Percentiles rank a stretch among this genome's conserved stretches.
Conservation (phyloP, 768 basidiomycete species). For the Daedaleopsis nitida region DNA sequence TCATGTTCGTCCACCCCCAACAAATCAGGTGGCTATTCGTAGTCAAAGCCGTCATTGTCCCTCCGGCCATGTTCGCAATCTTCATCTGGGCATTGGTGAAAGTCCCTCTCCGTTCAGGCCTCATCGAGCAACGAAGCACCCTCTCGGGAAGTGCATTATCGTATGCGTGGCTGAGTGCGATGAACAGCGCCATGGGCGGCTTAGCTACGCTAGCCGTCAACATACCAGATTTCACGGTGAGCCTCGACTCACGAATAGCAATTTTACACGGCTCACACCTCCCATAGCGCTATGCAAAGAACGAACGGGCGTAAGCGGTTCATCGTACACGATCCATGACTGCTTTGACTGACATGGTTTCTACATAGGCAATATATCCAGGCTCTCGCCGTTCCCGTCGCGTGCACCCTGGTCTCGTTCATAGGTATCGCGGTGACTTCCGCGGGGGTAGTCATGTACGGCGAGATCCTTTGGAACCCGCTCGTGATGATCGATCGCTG, state of each 20-base stretch:
- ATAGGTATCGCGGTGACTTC: conserved; percentile 83
- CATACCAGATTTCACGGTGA: conserved; percentile 79
- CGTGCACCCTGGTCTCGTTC: conserved; percentile 77
- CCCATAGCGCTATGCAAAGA: conserved; percentile 78
- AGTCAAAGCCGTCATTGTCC: conserved; percentile 53
- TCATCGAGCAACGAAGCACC: conserved; percentile 53
- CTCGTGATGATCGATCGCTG: conserved; percentile 73
- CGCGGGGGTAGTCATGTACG: conserved; percentile 73
- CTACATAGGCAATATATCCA: conserved; percentile 67
- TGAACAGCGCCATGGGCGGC: conserved; percentile 78
- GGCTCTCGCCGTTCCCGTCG: conserved; percentile 71
- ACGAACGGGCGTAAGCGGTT: conserved; percentile 55
- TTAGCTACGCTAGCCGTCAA: conserved; percentile 76
- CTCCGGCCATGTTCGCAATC: conserved; percentile 53
- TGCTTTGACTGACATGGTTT: too few species aligned
- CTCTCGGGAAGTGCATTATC: conserved; percentile 54
- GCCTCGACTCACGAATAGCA: too few species aligned
- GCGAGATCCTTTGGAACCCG: conserved; percentile 70
- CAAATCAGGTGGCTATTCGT: conserved; percentile 77
- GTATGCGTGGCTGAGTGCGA: conserved; percentile 76
- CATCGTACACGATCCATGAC: too few species aligned
- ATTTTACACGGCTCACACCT: too few species aligned
- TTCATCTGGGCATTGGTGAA: conserved; percentile 79
- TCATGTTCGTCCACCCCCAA: conserved; percentile 77
- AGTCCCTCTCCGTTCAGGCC: conserved; percentile 54